Conservation (phyloP, 352 stramenopile species). For the Phytophthora hybrid region DNA sequence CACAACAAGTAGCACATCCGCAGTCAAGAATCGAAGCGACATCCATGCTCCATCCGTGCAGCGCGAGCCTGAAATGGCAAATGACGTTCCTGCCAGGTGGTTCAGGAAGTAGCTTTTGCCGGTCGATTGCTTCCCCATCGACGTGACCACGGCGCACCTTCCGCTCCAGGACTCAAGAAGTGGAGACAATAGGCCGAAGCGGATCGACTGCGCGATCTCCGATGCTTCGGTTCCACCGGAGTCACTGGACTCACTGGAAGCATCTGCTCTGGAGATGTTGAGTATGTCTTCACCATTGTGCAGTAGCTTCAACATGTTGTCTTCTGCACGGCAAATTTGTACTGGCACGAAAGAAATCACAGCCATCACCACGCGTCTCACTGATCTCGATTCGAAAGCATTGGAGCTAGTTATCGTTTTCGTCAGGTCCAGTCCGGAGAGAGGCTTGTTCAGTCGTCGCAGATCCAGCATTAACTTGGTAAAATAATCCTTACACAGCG, state of each 20-base stretch:
- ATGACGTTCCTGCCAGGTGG: slow-evolving; percentile 70
- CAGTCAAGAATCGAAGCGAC: slow-evolving; percentile 38
- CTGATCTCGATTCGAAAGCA: neutral
- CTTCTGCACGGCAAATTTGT: slow-evolving; percentile 74
- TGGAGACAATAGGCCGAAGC: slow-evolving; percentile 45
- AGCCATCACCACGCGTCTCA: neutral
- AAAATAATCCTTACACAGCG: neutral
- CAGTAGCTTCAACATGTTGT: slow-evolving; percentile 63
- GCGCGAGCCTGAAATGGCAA: slow-evolving; percentile 54
- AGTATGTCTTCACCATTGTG: slow-evolving; percentile 39
- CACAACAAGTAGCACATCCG: slow-evolving; percentile 61
- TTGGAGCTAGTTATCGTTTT: neutral
- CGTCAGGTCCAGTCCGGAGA: neutral
- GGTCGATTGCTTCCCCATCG: slow-evolving; percentile 70
- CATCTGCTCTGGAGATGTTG: neutral
- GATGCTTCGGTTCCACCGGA: slow-evolving; percentile 31
- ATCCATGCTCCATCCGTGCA: slow-evolving; percentile 55
- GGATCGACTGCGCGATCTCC: slow-evolving; percentile 56
- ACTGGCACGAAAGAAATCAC: slow-evolving; percentile 72
- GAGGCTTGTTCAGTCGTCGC: neutral
- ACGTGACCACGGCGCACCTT: slow-evolving; percentile 38
- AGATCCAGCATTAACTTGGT: neutral
- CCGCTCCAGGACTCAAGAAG: slow-evolving; percentile 43
- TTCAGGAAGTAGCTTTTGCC: slow-evolving; percentile 86
- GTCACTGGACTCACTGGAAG: neutral